These are phyloP conservation scores for Irpex sp. DNA, from an alignment of 1,284 basidiomycete species.

Conservation along the genomic window DNA sequence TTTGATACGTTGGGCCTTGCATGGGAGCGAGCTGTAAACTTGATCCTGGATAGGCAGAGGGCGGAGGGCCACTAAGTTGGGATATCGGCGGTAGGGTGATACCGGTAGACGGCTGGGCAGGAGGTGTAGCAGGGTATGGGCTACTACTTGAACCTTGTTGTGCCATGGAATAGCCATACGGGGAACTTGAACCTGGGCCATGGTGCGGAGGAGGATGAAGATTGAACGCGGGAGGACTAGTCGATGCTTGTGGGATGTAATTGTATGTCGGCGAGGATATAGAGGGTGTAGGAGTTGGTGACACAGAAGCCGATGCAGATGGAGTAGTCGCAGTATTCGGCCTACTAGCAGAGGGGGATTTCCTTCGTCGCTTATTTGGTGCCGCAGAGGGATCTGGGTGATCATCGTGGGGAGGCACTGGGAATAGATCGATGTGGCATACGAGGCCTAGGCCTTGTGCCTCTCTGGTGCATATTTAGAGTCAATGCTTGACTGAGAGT, in stretches of 20 bases:
- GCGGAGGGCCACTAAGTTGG: slow-evolving; percentile 2
- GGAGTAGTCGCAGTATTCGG: slow-evolving; percentile 16
- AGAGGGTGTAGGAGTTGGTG: slow-evolving; percentile 9
- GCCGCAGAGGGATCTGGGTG: background rate
- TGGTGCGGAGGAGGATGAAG: background rate
- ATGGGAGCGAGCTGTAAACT: slow-evolving; percentile 10
- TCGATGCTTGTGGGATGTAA: background rate
- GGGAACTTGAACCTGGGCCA: background rate
- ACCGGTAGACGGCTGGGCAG: background rate
- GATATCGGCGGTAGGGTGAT: slow-evolving; percentile 14
- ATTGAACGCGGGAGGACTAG: background rate
- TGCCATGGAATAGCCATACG: background rate
- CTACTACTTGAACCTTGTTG: background rate
- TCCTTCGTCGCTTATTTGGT: slow-evolving; percentile 8
- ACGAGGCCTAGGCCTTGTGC: slow-evolving; percentile 50
- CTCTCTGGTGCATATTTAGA: slow-evolving; percentile 30
- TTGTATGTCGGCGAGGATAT: slow-evolving; percentile 5
- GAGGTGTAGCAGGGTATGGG: slow-evolving; percentile 3
- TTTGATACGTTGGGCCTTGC: background rate
- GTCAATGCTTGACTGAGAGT: background rate
- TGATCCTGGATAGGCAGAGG: slow-evolving; percentile 1
- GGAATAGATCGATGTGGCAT: slow-evolving; percentile 63
- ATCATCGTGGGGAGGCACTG: slow-evolving; percentile 33
- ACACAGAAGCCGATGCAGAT: slow-evolving; percentile 6
- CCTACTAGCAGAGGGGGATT: slow-evolving; percentile 11